These are phyloP conservation scores for Heterobasidion parviporum DNA, from an alignment of 1,284 basidiomycete genomes.

Conservation along the genomic window DNA sequence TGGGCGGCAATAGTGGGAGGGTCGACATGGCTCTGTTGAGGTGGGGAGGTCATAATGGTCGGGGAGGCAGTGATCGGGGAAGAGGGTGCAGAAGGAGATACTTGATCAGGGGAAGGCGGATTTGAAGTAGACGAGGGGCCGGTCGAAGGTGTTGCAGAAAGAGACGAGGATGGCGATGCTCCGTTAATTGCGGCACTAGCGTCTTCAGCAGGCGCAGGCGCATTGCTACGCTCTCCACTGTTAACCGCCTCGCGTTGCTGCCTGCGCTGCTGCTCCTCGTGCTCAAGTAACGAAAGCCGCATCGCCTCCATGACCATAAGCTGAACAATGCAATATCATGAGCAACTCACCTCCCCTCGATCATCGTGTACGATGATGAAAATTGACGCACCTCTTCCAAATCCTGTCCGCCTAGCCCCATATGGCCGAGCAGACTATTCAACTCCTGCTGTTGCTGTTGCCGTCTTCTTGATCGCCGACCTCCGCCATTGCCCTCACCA, in stretches of 20 bases:
- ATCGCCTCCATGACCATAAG: constrained; percentile 99
- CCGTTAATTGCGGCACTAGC: constrained; percentile 1
- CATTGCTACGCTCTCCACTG: constrained; percentile 25
- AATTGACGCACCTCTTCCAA: constrained; percentile 71
- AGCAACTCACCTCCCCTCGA: constrained; percentile 72
- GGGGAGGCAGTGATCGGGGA: background rate
- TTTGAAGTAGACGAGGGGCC: background rate
- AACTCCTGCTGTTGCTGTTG: constrained; percentile 48
- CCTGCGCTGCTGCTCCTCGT: constrained; percentile 73
- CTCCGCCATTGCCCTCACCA: constrained; percentile 26
- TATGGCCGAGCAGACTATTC: constrained; percentile 50
- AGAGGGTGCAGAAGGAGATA: background rate
- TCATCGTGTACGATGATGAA: constrained; percentile 27
- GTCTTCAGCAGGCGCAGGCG: constrained; percentile 3
- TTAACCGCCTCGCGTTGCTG: constrained; percentile 46
- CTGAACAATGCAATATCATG: constrained; percentile 30
- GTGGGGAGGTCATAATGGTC: background rate
- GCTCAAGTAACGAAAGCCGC: constrained; percentile 89
- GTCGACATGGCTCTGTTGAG: background rate
- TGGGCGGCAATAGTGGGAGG: background rate
- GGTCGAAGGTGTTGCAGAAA: constrained; percentile 2
- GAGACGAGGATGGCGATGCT: background rate
- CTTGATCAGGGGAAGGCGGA: background rate
- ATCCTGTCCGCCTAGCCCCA: constrained; percentile 73
- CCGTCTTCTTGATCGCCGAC: constrained; percentile 50